Evolutionary conservation across 371 early-diverging fungal genomes (phyloP), one percentile per base, ranked within the genome.

Genomic region (Gilbertella persicaria): DNA sequence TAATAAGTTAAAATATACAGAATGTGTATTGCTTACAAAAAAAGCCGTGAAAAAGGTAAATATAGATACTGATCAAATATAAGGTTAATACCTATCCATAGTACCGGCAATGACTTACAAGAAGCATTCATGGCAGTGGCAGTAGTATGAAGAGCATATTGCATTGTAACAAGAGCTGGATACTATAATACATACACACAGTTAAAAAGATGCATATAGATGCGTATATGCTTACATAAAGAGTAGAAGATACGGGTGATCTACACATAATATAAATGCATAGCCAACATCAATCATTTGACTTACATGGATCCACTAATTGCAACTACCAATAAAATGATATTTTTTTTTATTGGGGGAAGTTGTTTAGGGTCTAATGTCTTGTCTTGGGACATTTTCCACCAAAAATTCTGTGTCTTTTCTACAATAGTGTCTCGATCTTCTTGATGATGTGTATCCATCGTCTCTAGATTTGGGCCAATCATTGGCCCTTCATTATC

Each of bases 81-180:
- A 46, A 53, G 41, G 4, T 16, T 30, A 16, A 25, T 23, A 13
- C 20, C 28, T 35, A 23, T 14, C 5, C 4, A 17, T 45, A 24
- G 5, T 29, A 36, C 7, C 17, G 30, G 3, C 10, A 4, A 5
- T 14, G 13, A 43, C 50, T 60, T 69, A 69, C 70, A 42, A 24
- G 73, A 66, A n/a, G 71, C 71, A 60, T 76, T 76, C 44, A 76
- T 62, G 3, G 58, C 49, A 16, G 69, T 76, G 33, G 58, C 71
- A 2, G 61, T 60, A 1, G 77, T 67, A 21, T 73, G n/a, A 37
- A 73, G 58, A 2, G 56, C 63, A 8, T 56, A 14, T 62, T 73
- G 69, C 59, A 73, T 73, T 4, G 47, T 48, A n/a, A 64, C 46
- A 5, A 76, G 26, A 4, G 67, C 68, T 7, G 77, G 71, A 33